phyloP scores from a whole-genome alignment of 768 basidiomycete species.

The Bullera alba region DNA sequence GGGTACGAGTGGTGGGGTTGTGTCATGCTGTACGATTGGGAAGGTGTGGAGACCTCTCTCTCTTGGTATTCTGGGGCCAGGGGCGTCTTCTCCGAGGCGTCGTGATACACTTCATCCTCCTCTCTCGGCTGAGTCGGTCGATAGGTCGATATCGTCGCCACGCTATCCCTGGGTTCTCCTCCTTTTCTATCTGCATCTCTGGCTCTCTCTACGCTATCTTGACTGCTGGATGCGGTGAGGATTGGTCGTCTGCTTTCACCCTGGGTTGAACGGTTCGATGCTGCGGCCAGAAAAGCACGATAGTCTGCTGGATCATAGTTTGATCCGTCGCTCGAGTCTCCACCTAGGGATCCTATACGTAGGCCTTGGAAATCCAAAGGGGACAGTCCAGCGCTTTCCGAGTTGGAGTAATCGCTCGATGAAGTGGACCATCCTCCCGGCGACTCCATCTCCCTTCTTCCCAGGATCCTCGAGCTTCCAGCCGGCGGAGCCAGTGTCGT shows the following conservation, averaged over 20 bases:
- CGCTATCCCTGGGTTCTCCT: neutral
- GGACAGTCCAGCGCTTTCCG: neutral
- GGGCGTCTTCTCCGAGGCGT: slow-evolving; percentile 7
- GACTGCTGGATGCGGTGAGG: neutral
- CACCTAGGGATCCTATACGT: neutral
- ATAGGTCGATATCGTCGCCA: slow-evolving; percentile 10
- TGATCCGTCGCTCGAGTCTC: neutral
- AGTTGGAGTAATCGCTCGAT: neutral
- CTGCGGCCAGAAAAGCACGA: neutral
- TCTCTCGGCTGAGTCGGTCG: neutral
- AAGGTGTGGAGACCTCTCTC: neutral
- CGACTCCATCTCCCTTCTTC: neutral
- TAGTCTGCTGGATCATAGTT: neutral
- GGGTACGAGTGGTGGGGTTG: neutral
- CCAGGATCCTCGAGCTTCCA: neutral
- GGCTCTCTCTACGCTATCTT: no score
- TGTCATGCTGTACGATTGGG: neutral
- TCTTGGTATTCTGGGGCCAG: slow-evolving; percentile 2
- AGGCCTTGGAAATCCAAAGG: neutral
- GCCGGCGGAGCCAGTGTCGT: neutral
- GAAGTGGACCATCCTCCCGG: neutral
- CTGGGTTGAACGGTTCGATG: neutral
- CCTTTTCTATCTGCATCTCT: neutral
- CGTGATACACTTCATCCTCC: neutral
- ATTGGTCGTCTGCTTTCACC: no score